Evolutionary conservation across 139 green algal species (phyloP).

Genomic region (Gonium pectorale): DNA sequence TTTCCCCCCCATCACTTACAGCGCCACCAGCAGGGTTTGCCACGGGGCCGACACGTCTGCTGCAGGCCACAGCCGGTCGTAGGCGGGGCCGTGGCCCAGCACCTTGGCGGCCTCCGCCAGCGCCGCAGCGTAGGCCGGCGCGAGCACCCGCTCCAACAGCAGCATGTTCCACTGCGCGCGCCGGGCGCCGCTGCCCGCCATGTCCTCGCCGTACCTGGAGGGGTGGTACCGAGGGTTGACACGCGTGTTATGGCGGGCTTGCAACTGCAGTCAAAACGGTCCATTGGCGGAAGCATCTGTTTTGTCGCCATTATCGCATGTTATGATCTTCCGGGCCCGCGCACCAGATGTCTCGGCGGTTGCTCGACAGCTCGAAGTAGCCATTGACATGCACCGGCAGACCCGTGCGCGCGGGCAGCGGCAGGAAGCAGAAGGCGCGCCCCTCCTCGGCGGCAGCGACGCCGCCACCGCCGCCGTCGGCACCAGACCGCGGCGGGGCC

Average conservation of each 20-base stretch:
- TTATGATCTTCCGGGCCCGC: not conserved
- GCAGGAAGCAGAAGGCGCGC: slow-evolving; percentile 87
- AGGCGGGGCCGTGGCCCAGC: slow-evolving; percentile 62
- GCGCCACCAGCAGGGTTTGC: slow-evolving; percentile 54
- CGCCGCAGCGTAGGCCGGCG: slow-evolving; percentile 67
- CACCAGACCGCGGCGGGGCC: slow-evolving; percentile 41
- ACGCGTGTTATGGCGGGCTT: too few relatives aligned
- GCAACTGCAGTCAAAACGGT: too few relatives aligned
- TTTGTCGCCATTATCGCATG: too few relatives aligned
- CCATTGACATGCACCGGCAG: slow-evolving; percentile 86
- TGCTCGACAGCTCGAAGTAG: slow-evolving; percentile 88
- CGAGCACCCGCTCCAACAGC: slow-evolving; percentile 72
- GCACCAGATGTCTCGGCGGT: slow-evolving; percentile 77
- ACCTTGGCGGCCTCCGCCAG: slow-evolving; percentile 56
- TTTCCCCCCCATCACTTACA: not conserved
- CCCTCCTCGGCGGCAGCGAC: slow-evolving; percentile 36
- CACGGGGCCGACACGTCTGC: slow-evolving; percentile 59
- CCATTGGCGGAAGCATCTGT: not conserved
- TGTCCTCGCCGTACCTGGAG: slow-evolving; percentile 75
- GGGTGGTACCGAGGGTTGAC: not conserved
- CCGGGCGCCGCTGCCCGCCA: slow-evolving; percentile 69
- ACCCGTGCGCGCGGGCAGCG: slow-evolving; percentile 72
- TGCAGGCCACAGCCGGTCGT: slow-evolving; percentile 68
- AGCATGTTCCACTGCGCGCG: slow-evolving; percentile 77
- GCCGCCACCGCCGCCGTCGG: not conserved